These are phyloP conservation scores for Aquilaria agallochum DNA, from an alignment of 441 rosid species.

Conservation along the genomic window DNA sequence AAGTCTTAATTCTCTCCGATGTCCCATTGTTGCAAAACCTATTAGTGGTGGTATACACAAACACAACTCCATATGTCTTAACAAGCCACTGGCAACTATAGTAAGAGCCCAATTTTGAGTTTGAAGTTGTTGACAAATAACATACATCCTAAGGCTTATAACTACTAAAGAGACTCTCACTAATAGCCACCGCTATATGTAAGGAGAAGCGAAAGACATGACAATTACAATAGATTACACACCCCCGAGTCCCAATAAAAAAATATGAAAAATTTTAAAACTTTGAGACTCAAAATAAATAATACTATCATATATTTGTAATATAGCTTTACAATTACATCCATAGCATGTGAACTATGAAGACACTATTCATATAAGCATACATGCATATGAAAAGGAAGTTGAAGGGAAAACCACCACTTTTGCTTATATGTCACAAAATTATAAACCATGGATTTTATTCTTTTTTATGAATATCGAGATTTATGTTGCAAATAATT, in stretches of 20 bases:
- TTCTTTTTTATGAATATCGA: no score
- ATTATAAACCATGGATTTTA: no score
- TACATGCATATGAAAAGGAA: no score
- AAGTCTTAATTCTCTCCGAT: conserved; percentile 43
- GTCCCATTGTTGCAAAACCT: conserved; percentile 46
- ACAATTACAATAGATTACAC: conserved; percentile 2
- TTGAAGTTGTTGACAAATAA: conserved; percentile 51
- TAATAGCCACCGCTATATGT: conserved; percentile 43
- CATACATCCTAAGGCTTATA: conserved; percentile 47
- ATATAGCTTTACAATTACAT: no score
- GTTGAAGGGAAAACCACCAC: no score
- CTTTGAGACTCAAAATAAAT: no score
- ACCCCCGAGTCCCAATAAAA: neutral
- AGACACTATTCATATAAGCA: no score
- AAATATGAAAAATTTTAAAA: no score
- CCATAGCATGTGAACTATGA: no score
- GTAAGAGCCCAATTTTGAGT: conserved; percentile 49
- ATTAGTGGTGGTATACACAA: conserved; percentile 43
- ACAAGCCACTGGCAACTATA: conserved; percentile 44
- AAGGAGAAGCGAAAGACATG: conserved; percentile 3
- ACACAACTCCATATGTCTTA: conserved; percentile 42
- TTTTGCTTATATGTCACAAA: no score
- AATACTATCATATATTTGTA: no score
- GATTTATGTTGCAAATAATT: no score
- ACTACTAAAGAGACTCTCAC: conserved; percentile 44